Conservation (phyloP, 495 filamentous ascomycete genomes). For the Daldinia caldariorum region DNA sequence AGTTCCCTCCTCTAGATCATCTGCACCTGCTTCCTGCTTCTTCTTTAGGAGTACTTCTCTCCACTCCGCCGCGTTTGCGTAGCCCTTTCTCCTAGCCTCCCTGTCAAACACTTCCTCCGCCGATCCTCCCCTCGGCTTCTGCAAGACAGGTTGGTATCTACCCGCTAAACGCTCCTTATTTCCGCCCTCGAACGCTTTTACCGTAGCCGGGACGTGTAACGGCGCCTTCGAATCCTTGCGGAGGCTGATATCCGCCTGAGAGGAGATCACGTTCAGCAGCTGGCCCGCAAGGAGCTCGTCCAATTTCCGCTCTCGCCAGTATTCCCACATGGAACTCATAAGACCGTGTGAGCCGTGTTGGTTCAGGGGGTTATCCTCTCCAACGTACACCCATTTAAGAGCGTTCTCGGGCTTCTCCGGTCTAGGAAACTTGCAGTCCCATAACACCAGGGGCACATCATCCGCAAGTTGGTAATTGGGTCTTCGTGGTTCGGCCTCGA, state of each 20-base stretch:
- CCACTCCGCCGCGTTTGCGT: constrained; percentile 56
- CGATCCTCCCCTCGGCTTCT: constrained; percentile 68
- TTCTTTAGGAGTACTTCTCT: constrained; percentile 45
- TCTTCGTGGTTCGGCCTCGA: constrained; percentile 70
- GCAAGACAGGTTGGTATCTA: constrained; percentile 74
- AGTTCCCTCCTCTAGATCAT: constrained; percentile 3
- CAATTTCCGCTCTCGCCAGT: constrained; percentile 86
- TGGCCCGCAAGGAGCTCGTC: constrained; percentile 81
- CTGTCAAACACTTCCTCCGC: constrained; percentile 79
- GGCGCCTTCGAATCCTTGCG: constrained; percentile 23
- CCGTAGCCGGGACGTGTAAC: constrained; percentile 49
- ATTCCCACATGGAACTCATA: constrained; percentile 77
- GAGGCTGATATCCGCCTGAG: constrained; percentile 56
- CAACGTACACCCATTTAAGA: constrained; percentile 81
- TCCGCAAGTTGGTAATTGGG: constrained; percentile 91
- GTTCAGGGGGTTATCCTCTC: constrained; percentile 63
- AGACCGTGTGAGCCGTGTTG: constrained; percentile 71
- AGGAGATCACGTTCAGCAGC: constrained; percentile 70
- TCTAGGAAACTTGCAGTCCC: constrained; percentile 89
- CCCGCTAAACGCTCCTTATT: constrained; percentile 68
- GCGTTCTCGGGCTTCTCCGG: constrained; percentile 59
- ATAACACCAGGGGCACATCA: constrained; percentile 88
- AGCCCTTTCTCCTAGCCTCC: constrained; percentile 78
- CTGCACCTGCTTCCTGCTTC: constrained; percentile 36
- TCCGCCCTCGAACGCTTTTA: constrained; percentile 78